These are phyloP conservation scores for Dictyophora rubrovolvata DNA, from an alignment of 768 basidiomycete species.

Conservation along the genomic window DNA sequence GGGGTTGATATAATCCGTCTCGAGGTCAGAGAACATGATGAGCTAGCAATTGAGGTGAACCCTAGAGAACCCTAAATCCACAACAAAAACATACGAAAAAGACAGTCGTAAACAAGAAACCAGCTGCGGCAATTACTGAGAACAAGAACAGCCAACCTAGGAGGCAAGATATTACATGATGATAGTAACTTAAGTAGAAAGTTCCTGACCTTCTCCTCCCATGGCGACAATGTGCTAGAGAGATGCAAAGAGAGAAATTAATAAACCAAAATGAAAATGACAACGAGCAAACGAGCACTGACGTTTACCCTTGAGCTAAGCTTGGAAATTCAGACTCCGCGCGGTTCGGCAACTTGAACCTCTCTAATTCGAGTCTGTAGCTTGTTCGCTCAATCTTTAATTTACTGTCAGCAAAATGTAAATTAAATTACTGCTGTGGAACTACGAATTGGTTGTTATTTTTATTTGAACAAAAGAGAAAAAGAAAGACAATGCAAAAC, in stretches of 20 bases:
- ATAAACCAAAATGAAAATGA: background rate
- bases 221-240: background rate
- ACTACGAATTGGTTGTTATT: no score
- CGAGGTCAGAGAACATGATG: constrained; percentile 99
- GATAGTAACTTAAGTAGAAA: background rate
- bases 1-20: constrained; percentile 99
- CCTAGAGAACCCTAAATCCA: background rate
- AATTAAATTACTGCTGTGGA: no score
- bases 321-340: background rate
- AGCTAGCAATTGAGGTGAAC: constrained; percentile 46
- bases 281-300: background rate
- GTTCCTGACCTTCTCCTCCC: constrained; percentile 8
- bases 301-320: constrained; percentile 2
- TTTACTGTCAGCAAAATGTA: no score
- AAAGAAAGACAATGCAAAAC: no score
- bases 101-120: constrained; percentile 95
- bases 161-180: background rate
- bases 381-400: no score
- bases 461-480: no score
- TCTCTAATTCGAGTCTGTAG: no score
- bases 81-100: constrained; percentile 73
- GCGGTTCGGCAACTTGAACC: no score
- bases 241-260: background rate
- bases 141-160: constrained; percentile 96
- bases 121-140: constrained; percentile 90